These are phyloP conservation scores for Yarrowia osloensis DNA, from an alignment of 805 yeast species.

Conservation along the genomic window DNA sequence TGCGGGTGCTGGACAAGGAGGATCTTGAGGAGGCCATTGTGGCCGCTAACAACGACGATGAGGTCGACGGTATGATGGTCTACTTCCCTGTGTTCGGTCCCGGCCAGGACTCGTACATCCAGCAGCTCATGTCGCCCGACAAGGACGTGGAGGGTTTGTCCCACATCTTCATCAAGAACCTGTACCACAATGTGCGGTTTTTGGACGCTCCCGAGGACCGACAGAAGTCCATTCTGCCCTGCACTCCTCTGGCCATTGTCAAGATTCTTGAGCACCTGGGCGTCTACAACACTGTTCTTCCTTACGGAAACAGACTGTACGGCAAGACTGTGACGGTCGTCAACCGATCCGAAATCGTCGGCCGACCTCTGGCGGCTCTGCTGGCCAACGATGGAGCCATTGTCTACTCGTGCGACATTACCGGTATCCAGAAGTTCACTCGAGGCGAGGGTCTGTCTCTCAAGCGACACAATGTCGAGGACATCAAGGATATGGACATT, in stretches of 20 bases:
- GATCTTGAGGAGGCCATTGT: conserved; percentile 80
- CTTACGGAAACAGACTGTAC: conserved; percentile 87
- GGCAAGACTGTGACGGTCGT: conserved; percentile 91
- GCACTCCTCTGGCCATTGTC: conserved; percentile 94
- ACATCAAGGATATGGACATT: conserved; percentile 42
- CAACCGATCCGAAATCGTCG: conserved; percentile 94
- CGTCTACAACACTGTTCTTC: conserved; percentile 76
- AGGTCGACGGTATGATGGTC: conserved; percentile 90
- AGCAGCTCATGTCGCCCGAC: conserved; percentile 85
- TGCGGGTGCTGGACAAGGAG: conserved; percentile 73
- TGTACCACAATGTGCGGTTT: conserved; percentile 89
- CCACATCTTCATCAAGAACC: conserved; percentile 85
- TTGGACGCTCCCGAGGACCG: conserved; percentile 66
- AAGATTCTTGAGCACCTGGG: conserved; percentile 89
- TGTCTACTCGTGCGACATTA: conserved; percentile 87
- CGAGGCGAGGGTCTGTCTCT: conserved; percentile 88
- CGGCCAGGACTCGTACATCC: conserved; percentile 91
- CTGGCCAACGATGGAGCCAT: conserved; percentile 97
- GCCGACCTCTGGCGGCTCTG: conserved; percentile 93
- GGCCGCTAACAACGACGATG: conserved; percentile 74
- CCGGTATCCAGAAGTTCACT: conserved; percentile 86
- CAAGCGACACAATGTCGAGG: conserved; percentile 78
- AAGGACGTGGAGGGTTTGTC: conserved; percentile 97
- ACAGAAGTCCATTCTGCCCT: conserved; percentile 86
- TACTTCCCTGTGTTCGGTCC: conserved; percentile 97